Percentiles rank a stretch among this genome's conserved stretches.
phyloP scores from a whole-genome alignment of 805 yeast genomes.

The Zygosaccharomyces gambellarensis region DNA sequence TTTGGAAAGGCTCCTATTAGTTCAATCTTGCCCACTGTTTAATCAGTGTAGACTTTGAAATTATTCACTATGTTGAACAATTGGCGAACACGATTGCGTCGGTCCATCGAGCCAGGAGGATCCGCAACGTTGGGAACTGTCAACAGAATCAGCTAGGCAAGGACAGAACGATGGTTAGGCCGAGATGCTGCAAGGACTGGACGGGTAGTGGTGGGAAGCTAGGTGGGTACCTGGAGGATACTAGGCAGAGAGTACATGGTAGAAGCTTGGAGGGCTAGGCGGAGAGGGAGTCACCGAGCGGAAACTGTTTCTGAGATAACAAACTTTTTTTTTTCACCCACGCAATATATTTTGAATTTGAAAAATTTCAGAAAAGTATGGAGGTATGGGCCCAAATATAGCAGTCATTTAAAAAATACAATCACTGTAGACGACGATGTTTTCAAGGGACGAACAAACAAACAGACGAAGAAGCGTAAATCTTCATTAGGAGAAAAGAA shows the following conservation, averaged over 20 bases:
- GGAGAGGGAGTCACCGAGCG: not conserved
- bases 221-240: not conserved
- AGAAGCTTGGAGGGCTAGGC: not conserved
- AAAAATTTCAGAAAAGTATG: not conserved
- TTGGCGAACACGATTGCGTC: constrained; percentile 1
- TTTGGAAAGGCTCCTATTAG: not conserved
- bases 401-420: not conserved
- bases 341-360: not conserved
- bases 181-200: not conserved
- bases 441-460: not conserved
- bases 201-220: not conserved
- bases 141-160: not conserved
- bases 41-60: not conserved
- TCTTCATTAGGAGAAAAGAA: not conserved
- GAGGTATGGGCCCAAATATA: not conserved
- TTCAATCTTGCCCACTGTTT: not conserved
- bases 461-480: not conserved
- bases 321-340: not conserved
- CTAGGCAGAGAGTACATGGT: not conserved
- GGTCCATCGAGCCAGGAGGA: not conserved
- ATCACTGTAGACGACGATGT: not conserved
- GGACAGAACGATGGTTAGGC: not conserved
- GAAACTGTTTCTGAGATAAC: not conserved
- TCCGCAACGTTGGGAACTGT: not conserved
- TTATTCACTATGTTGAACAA: constrained; percentile 5